Conservation (phyloP, 257 asterid species). For the Plantago major region DNA sequence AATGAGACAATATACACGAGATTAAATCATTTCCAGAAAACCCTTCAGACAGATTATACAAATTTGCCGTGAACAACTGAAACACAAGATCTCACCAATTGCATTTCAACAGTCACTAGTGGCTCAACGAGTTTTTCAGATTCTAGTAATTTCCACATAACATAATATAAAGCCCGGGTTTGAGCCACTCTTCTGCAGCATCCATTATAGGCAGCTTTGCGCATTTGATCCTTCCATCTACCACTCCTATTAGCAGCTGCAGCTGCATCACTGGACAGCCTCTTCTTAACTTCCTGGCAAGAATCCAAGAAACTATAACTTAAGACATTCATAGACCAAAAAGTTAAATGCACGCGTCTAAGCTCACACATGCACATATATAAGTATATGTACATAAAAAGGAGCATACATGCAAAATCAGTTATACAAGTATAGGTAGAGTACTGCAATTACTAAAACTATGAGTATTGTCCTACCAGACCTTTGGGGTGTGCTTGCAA, state of each 20-base stretch:
- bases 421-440: background rate
- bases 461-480: background rate
- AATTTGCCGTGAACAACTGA: conserved; percentile 10
- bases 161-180: conserved; percentile 69
- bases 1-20: background rate
- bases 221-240: conserved; percentile 96
- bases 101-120: conserved; percentile 67
- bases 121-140: conserved; percentile 77
- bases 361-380: background rate
- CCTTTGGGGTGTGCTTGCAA: background rate
- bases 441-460: background rate
- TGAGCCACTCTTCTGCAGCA: conserved; percentile 95
- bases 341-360: background rate
- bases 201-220: conserved; percentile 90
- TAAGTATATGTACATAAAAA: too few species aligned
- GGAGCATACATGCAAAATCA: background rate
- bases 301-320: conserved; percentile 16
- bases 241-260: conserved; percentile 80
- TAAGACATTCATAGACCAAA: conserved; percentile 13
- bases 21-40: conserved; percentile 5
- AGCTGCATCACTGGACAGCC: conserved; percentile 80
- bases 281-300: conserved; percentile 81
- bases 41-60: conserved; percentile 2
- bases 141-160: conserved; percentile 75
- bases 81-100: conserved; percentile 53